Base-by-base conservation (phyloP, 2,329 filamentous ascomycete species). In the Knoxdaviesia proteae region DNA sequence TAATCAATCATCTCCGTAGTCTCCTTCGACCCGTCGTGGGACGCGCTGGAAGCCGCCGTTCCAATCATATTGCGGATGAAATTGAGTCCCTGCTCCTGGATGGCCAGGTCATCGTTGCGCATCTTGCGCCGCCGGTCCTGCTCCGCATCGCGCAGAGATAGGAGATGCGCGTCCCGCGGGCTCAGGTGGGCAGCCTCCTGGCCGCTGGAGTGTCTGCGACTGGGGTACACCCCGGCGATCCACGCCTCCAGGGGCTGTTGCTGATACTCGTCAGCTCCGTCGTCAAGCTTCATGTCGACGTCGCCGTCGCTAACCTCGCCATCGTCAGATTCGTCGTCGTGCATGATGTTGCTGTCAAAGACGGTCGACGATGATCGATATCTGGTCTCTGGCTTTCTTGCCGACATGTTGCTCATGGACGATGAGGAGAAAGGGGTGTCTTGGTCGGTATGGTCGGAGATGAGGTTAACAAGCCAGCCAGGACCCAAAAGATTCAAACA, bases 61-160 rank as follows among this genome's bases (percentile, higher is more conserved):
- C 41, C 39, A 49, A 94, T 82, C 33, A 96, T 65, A 57, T 98
- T 98, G 43, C 88, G 74, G 47, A 98, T 74, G 50, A 96, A 80
- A 51, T 92, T 80, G 11, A 96, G 71, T 0, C 80, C 83, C 58
- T 96, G 87, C 55, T 94, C 84, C 59, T 96, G 88, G 32, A 94
- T 81, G 2, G 78, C 77, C 35, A 87, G 67, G 49, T 92, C 83
- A 49, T 94, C 81, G 49, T 77, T 77, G 42, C 79, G 72, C 11
- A 78, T 74, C 53, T 77, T 77, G 32, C 76, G 69, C 30, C 68
- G 65, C 29, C 77, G 71, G 47, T 81, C 79, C 39, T 77, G 61
- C 53, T 90, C 83, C 9, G 70, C 65, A 42, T 82, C 77, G 45
- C 76, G 69, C 8, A 77, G 58, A 20, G 3, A 20, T 3, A 20